Conservation (phyloP, 139 green algal species). For the Chlorella sp. region DNA sequence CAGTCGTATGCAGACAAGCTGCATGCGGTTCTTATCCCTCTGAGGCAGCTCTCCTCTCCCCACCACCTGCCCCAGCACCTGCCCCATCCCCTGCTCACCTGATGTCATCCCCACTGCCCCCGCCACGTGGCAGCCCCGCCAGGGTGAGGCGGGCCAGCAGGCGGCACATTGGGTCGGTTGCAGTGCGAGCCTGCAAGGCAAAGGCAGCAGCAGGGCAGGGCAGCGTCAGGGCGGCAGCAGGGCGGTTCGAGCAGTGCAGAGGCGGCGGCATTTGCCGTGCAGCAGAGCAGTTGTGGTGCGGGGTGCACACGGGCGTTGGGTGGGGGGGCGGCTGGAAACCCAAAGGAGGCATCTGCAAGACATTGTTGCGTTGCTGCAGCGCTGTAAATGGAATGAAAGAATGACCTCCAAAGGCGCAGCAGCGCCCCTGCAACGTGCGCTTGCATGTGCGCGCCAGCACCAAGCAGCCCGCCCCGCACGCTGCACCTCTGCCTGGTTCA, state of each 20-base stretch:
- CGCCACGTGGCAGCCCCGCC: constrained; percentile 81
- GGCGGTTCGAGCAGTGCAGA: neutral
- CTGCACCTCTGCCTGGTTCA: no score
- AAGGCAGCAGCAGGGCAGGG: neutral
- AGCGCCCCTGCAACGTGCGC: no score
- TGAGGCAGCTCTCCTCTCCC: no score
- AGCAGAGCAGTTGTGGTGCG: no score
- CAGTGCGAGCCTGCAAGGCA: constrained; percentile 29
- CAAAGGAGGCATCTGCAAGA: no score
- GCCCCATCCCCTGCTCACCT: constrained; percentile 18
- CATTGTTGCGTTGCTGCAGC: no score
- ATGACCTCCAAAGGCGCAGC: no score
- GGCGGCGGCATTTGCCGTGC: neutral
- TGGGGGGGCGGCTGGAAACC: no score
- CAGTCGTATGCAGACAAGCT: no score
- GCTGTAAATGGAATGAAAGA: no score
- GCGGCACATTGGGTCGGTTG: constrained; percentile 60
- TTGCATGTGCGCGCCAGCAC: neutral
- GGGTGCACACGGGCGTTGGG: no score
- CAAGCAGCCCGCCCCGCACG: neutral
- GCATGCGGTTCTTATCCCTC: no score
- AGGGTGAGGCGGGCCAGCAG: constrained; percentile 75
- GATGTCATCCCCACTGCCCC: constrained; percentile 92
- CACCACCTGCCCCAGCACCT: neutral
- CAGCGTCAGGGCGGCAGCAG: neutral